phyloP scores from a whole-genome alignment of 345 rosid genomes.

The Leavenworthia alabamica region DNA sequence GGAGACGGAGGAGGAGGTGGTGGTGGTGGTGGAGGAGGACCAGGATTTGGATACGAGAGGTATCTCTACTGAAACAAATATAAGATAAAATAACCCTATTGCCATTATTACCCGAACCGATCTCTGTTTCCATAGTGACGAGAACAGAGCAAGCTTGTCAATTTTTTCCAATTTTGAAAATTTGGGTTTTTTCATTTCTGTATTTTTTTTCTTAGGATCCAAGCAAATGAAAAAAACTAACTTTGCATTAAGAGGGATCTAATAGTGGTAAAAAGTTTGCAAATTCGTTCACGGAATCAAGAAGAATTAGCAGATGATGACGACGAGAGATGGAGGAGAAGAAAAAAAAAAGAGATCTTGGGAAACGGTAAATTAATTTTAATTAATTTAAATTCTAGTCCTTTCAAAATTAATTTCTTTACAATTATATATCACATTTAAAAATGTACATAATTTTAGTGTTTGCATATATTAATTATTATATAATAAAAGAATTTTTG shows the following conservation, averaged over 20 bases:
- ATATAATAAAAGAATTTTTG: too few species aligned
- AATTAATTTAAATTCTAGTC: too few species aligned
- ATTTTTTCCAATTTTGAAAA: slow-evolving; percentile 34
- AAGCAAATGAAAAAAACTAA: slow-evolving; percentile 3
- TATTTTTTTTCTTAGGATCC: slow-evolving; percentile 23
- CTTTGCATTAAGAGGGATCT: background rate
- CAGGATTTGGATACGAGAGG: slow-evolving; percentile 67
- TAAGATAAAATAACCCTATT: slow-evolving; percentile 47
- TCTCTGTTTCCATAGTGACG: slow-evolving; percentile 53
- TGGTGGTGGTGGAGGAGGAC: slow-evolving; percentile 26
- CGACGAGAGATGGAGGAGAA: background rate
- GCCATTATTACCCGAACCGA: slow-evolving; percentile 59
- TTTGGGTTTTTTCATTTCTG: slow-evolving; percentile 54
- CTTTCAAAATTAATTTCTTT: too few species aligned
- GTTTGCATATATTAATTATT: too few species aligned
- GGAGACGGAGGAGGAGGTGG: too few species aligned
- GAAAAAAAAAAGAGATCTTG: slow-evolving; percentile 21
- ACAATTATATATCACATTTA: too few species aligned
- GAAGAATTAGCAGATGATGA: slow-evolving; percentile 9
- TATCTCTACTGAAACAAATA: slow-evolving; percentile 65
- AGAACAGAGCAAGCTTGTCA: slow-evolving; percentile 39
- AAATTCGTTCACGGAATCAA: background rate
- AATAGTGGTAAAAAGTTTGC: background rate
- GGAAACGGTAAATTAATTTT: too few species aligned
- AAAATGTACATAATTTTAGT: too few species aligned